Percentiles rank a stretch among this genome's conserved stretches.
phyloP scores from a whole-genome alignment of 768 basidiomycete genomes.

The Mrakia hoshinonis region DNA sequence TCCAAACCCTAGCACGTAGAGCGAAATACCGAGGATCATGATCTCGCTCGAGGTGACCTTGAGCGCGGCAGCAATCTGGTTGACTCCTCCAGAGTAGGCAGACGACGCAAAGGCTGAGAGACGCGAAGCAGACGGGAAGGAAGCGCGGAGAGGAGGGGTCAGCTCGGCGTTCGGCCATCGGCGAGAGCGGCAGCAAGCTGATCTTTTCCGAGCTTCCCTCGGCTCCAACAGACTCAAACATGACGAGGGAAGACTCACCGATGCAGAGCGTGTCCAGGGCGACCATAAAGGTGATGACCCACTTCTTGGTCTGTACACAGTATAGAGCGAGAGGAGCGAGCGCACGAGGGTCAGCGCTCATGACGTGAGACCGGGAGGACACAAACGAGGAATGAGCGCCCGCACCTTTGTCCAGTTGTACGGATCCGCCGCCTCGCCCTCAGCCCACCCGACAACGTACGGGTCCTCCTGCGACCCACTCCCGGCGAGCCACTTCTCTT shows the following conservation, averaged over 20 bases:
- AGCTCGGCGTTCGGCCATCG: background rate
- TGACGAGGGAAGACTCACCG: background rate
- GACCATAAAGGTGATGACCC: background rate
- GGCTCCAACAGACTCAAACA: too few relatives aligned
- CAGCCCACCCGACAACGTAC: constrained; percentile 40
- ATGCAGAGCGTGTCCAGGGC: constrained; percentile 13
- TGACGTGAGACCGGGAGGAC: too few relatives aligned
- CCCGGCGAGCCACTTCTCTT: constrained; percentile 28
- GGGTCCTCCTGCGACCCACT: constrained; percentile 37
- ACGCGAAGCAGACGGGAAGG: background rate
- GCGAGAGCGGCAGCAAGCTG: too few relatives aligned
- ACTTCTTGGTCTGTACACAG: background rate
- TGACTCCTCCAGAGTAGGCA: constrained; percentile 23
- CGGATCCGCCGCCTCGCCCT: constrained; percentile 24
- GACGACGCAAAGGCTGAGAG: constrained; percentile 19
- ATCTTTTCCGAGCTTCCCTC: too few relatives aligned
- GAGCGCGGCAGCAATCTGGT: background rate
- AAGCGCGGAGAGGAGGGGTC: background rate
- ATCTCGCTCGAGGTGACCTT: background rate
- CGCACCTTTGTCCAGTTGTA: constrained; percentile 26
- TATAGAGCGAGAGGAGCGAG: too few relatives aligned
- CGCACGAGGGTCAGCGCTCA: too few relatives aligned
- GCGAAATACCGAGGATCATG: constrained; percentile 22
- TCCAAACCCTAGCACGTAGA: constrained; percentile 26
- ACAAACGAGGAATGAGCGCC: too few relatives aligned